phyloP scores from a whole-genome alignment of 1,284 basidiomycete genomes.

The Kalmanozyma brasiliensis region DNA sequence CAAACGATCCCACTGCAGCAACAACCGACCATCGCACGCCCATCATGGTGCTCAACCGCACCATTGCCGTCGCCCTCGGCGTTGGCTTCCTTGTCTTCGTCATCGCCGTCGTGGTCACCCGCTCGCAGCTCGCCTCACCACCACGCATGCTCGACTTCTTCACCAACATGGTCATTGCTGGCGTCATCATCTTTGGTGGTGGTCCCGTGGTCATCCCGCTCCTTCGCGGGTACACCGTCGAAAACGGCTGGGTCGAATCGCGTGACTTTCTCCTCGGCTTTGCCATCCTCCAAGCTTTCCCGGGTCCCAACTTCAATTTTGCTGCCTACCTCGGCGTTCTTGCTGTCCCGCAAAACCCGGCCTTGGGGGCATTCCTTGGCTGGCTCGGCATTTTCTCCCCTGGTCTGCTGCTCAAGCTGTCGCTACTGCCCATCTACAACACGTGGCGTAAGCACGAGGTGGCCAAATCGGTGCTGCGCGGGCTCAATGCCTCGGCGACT shows the following conservation, averaged over 20 bases:
- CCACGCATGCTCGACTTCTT: conserved; percentile 69
- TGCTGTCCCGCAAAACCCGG: conserved; percentile 64
- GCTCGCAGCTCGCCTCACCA: conserved; percentile 64
- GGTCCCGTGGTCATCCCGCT: conserved; percentile 75
- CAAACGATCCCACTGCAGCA: neutral
- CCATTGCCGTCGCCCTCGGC: conserved; percentile 54
- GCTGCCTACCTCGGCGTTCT: conserved; percentile 74
- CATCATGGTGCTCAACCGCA: conserved; percentile 44
- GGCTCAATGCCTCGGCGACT: conserved; percentile 73
- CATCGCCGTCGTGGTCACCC: conserved; percentile 66
- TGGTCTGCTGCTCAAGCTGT: conserved; percentile 72
- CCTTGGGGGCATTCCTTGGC: conserved; percentile 71
- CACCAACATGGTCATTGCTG: conserved; percentile 71
- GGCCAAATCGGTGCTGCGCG: conserved; percentile 71
- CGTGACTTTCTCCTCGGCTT: conserved; percentile 75
- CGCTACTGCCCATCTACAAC: conserved; percentile 72
- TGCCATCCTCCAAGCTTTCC: conserved; percentile 70
- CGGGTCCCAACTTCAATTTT: conserved; percentile 75
- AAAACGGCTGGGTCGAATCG: conserved; percentile 71
- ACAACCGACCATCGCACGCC: conserved; percentile 23
- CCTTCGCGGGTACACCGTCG: conserved; percentile 73
- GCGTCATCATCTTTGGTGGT: conserved; percentile 74
- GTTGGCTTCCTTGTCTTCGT: conserved; percentile 63
- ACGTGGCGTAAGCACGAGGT: conserved; percentile 69
- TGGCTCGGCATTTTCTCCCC: conserved; percentile 63